Evolutionary conservation across 2,329 filamentous ascomycete genomes (phyloP), one percentile per base, ranked within the genome.

Genomic region (Ceratocystis harringtonii): DNA sequence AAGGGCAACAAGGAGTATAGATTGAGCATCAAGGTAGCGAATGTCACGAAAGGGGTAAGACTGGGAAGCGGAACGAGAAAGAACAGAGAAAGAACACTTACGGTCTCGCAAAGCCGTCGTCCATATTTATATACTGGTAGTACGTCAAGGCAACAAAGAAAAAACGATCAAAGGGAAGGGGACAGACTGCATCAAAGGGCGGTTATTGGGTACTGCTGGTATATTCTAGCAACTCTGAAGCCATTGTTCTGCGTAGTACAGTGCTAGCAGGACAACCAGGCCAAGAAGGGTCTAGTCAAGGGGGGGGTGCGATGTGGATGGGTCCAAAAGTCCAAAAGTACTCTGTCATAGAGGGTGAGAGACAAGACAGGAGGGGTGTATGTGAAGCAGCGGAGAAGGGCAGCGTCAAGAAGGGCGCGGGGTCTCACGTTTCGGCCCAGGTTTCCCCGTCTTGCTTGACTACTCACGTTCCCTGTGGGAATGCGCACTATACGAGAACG

Each of bases 81-180:
- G 36, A 66, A 25, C 25, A 32, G 19, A n/a, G 15, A n/a, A 17
- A 12, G 41, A 48, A 12, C 25, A 62, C 64, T 65, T 61, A 65
- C 64, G 57, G 64, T 62, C 44, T 50, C 4, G 60, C 15, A 50
- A 10, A 17, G 22, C 48, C 57, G 28, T 61, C 30, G 19, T 28
- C 44, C 64, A 65, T 65, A 7, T 28, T 62, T 60, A 45, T 58
- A 58, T 32, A 57, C 15, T 52, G 5, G 36, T 3, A 41, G 36
- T 41, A 15, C 12, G 12, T 41, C 36, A 41, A 15, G 36, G 12
- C 10, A 41, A 41, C 36, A 41, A 41, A 41, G 45, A 22, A 48
- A n/a, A 22, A 25, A 8, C 48, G 48, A 19, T 52, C n/a, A 52
- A 52, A 22, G 48, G 7, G 19, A 52, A 52, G 22, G 5, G 45